Evolutionary conservation across 257 asterid genomes (phyloP).

Genomic region (Vinca minor): DNA sequence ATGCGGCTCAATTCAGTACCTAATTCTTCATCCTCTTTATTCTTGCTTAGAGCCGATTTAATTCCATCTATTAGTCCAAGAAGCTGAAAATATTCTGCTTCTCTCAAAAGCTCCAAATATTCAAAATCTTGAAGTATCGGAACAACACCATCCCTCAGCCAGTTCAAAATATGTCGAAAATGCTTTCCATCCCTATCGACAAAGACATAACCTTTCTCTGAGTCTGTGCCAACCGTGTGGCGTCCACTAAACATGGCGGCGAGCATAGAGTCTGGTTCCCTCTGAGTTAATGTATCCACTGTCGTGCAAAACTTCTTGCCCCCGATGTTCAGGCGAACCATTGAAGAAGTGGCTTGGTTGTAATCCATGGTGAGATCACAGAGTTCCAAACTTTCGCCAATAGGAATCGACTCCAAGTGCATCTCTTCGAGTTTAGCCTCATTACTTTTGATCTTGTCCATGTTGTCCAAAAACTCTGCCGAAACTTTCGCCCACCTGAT

Average conservation of each 20-base stretch:
- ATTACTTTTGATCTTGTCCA: no score
- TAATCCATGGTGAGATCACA: conserved; percentile 10
- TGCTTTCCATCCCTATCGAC: conserved; percentile 89
- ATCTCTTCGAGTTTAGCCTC: no score
- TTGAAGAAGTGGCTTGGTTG: conserved; percentile 36
- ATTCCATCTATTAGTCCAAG: conserved; percentile 69
- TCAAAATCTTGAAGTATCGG: conserved; percentile 62
- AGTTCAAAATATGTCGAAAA: conserved; percentile 82
- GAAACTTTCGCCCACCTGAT: conserved; percentile 23
- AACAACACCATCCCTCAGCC: conserved; percentile 87
- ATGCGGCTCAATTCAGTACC: conserved; percentile 74
- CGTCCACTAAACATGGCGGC: conserved; percentile 98
- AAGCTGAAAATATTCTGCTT: conserved; percentile 92
- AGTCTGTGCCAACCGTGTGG: conserved; percentile 57
- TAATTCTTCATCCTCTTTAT: conserved; percentile 72
- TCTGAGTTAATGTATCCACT: conserved; percentile 67
- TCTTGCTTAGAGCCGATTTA: conserved; percentile 43
- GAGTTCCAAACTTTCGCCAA: conserved; percentile 43
- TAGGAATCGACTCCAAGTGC: conserved; percentile 59
- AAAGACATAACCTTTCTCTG: conserved; percentile 75
- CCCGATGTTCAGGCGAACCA: conserved; percentile 66
- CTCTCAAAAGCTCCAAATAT: conserved; percentile 64
- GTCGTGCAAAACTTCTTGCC: conserved; percentile 88
- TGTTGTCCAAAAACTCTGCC: conserved; percentile 82
- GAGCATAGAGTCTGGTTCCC: conserved; percentile 93